Evolutionary conservation across 257 asterid species (phyloP).

Genomic region (Jacaranda copaia): DNA sequence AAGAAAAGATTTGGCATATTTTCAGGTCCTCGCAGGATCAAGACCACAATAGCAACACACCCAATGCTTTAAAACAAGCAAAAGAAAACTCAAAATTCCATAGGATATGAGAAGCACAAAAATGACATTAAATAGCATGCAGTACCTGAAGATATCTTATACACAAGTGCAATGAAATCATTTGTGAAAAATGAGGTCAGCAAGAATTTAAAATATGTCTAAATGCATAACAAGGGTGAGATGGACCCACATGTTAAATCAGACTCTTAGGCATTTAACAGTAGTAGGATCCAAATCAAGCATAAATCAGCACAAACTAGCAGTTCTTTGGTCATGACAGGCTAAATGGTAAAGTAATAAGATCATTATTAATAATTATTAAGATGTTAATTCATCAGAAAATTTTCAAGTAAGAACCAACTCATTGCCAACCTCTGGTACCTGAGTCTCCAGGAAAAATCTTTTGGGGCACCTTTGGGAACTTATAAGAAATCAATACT

Average conservation of each 20-base stretch:
- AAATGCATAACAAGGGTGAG: slow-evolving; percentile 18
- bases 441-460: slow-evolving; percentile 1
- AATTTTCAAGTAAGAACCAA: slow-evolving; percentile 3
- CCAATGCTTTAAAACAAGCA: slow-evolving; percentile 12
- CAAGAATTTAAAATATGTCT: neutral
- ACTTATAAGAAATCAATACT: slow-evolving; percentile 11
- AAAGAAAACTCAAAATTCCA: too few species aligned
- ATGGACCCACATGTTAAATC: slow-evolving; percentile 5
- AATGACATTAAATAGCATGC: neutral
- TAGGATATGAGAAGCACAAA: neutral
- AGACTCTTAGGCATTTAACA: slow-evolving; percentile 14
- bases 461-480: neutral
- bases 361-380: neutral
- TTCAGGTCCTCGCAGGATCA: slow-evolving; percentile 8
- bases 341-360: neutral
- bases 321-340: slow-evolving; percentile 6
- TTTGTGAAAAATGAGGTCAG: neutral
- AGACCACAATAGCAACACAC: slow-evolving; percentile 2
- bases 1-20: slow-evolving; percentile 15
- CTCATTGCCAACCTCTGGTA: neutral
- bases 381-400: neutral
- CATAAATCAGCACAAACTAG: slow-evolving; percentile 5
- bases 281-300: neutral
- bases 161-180: neutral
- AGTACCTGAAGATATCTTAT: slow-evolving; percentile 6